These are phyloP conservation scores for Purpureocillium lavendulum DNA, from an alignment of 2,329 filamentous ascomycete species.

Conservation along the genomic window DNA sequence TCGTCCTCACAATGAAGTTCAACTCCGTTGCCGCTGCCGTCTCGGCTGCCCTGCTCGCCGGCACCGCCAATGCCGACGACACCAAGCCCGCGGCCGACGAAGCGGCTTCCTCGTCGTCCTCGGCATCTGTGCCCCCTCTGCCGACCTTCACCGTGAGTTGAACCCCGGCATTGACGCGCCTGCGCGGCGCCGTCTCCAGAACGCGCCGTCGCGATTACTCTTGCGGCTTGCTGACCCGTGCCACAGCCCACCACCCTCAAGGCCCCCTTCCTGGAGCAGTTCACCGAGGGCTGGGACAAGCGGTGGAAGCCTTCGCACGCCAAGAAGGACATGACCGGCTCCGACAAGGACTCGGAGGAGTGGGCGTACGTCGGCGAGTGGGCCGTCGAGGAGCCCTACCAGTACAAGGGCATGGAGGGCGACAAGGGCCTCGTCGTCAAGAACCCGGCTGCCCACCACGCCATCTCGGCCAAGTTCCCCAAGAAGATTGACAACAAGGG, in stretches of 20 bases:
- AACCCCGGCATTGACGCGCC: neutral
- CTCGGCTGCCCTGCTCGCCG: constrained; percentile 64
- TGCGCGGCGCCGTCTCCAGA: neutral
- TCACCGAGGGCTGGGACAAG: constrained; percentile 90
- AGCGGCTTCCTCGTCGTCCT: too few relatives aligned
- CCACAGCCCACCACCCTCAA: constrained; percentile 75
- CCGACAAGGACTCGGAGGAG: constrained; percentile 60
- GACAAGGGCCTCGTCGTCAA: constrained; percentile 98
- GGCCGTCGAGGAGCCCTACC: constrained; percentile 87
- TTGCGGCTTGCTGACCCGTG: constrained; percentile 12
- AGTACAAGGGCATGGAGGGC: constrained; percentile 86
- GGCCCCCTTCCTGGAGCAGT: constrained; percentile 95
- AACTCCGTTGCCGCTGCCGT: constrained; percentile 68
- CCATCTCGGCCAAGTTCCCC: constrained; percentile 97
- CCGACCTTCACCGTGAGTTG: constrained; percentile 80
- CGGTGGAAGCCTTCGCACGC: constrained; percentile 93
- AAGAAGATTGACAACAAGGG: constrained; percentile 95
- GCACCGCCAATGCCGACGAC: constrained; percentile 62
- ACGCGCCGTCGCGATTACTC: neutral
- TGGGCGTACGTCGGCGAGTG: constrained; percentile 98
- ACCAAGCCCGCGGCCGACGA: constrained; percentile 49
- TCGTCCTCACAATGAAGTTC: constrained; percentile 64
- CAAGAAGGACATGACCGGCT: constrained; percentile 78
- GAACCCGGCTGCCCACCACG: constrained; percentile 95
- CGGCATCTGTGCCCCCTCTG: constrained; percentile 44